These are phyloP conservation scores for Pichia thaimueangensis DNA, from an alignment of 805 yeast species.

Conservation along the genomic window DNA sequence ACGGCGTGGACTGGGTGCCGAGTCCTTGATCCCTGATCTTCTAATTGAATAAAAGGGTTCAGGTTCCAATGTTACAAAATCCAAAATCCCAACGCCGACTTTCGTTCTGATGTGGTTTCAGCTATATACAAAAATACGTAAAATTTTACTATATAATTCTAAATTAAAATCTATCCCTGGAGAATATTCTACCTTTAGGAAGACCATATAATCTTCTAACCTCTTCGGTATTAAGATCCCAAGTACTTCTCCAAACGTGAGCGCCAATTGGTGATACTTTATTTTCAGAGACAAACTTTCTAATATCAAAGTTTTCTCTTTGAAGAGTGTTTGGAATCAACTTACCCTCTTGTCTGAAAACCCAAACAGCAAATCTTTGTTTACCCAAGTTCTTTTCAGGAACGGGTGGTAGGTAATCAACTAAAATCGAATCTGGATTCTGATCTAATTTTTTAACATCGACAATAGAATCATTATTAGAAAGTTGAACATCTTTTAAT, in stretches of 20 bases:
- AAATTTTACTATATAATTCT: no score
- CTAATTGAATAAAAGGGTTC: no score
- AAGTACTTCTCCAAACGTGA: conserved; percentile 80
- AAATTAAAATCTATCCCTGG: conserved; percentile 42
- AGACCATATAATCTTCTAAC: conserved; percentile 72
- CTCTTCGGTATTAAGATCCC: conserved; percentile 65
- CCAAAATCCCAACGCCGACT: no score
- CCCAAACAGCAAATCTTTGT: conserved; percentile 87
- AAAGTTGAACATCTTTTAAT: conserved; percentile 56
- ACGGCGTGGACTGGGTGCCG: no score
- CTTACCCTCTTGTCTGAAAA: conserved; percentile 59
- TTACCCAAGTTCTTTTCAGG: conserved; percentile 84
- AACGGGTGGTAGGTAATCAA: conserved; percentile 69
- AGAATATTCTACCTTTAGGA: conserved; percentile 69
- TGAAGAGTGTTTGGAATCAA: conserved; percentile 18
- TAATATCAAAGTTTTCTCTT: conserved; percentile 60
- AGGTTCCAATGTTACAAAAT: no score
- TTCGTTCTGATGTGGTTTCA: no score
- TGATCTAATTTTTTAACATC: conserved; percentile 36
- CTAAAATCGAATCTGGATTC: conserved; percentile 37
- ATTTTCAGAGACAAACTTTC: conserved; percentile 53
- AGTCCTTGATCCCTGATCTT: no score
- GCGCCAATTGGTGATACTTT: conserved; percentile 79
- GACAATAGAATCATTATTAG: conserved; percentile 52
- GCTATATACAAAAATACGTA: no score